Base-by-base conservation (phyloP, 1,284 basidiomycete species). In the Pseudozyma sp. region DNA sequence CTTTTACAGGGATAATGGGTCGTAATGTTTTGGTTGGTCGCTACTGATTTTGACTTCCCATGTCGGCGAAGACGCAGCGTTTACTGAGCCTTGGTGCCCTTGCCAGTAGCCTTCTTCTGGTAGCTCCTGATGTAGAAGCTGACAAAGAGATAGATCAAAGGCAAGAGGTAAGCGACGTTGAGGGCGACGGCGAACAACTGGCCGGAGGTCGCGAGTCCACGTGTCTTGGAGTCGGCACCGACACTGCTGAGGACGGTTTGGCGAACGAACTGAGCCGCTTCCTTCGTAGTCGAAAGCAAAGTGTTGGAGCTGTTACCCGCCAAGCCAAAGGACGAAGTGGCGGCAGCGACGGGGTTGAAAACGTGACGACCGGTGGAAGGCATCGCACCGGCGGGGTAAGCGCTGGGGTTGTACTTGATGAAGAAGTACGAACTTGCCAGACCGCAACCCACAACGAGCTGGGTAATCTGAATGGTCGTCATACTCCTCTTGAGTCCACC, bases 401-500 rank as follows among this genome's bases (percentile, higher is more conserved):
- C 58, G 14, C 34, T 42, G 2, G 80, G 80, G 51, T 59, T 34
- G 65, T 78, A 76, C 7, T 44, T 53, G 25, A 81, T 25, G 44
- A 66, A 76, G 16, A 48, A 42, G 59, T 82, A 81, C 16, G 55
- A 48, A 0, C 61, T 21, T 7, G 78, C 80, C 10, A 81, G 44
- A 12, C 36, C 52, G 21, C 69, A 67, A 4, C 80, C 80, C 8
- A 80, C 67, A 6, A 82, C 59, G 16, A 82, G 70, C 56, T 82
- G 80, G 11, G 79, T 73, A 48, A 82, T 82, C 62, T 82, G 80
- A 40, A 80, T 77, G 8, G 77, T 82, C 10, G 80, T 82, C 65
- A 82, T 75, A 40, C 59, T 62, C 21, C 76, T 68, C 75, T 85
- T 85, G 50, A 85, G 68, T 18, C 81, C 75, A 4, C 63, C 68